Base-by-base conservation (phyloP, 2,329 filamentous ascomycete species). In the Fonsecaea multimorphosa region DNA sequence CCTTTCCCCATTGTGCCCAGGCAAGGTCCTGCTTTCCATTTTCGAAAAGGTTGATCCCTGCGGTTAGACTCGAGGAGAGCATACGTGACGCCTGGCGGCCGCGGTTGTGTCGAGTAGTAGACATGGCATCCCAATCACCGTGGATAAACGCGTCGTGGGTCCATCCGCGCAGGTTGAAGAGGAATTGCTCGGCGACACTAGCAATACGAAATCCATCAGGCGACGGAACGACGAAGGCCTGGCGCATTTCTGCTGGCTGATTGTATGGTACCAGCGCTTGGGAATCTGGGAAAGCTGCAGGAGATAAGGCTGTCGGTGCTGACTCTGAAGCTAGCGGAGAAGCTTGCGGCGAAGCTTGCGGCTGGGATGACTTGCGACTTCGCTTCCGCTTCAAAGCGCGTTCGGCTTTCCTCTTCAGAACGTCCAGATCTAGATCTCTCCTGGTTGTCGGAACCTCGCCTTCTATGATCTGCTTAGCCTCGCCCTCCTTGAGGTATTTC, bases 401-500 rank as follows among this genome's bases (percentile, higher is more conserved):
- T 51, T 54, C 51, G 12, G 64, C 44, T 24, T 49, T 49, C 11
- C 19, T 49, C 44, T 49, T 49, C 44, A 49, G 19, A 24, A 19
- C 7, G 12, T 49, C 44, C 22, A 49, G 19, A 24, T 49, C 44
- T 4, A 54, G 11, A 29, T 46, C 32, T 14, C 60, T 51, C 34
- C 52, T 60, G 49, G 24, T 22, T 9, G 14, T 51, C 1, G 60
- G 44, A 12, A 32, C 34, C 11, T 66, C 64, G 31, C 64, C 65
- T 2, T 67, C 61, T 14, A 66, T 31, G 8, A 69, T 64, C 51
- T 63, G 58, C 46, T 67, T 56, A 29, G 67, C 65, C 49, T 65
- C 58, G 36, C 65, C 58, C 53, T 55, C 61, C 38, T 67, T 69
- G 29, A 69, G 54, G 53, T 69, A 69, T 34, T 69, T 69, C 14